Evolutionary conservation across 306 rosid species (phyloP).

Genomic region (Dalbergia cochinchinensis): DNA sequence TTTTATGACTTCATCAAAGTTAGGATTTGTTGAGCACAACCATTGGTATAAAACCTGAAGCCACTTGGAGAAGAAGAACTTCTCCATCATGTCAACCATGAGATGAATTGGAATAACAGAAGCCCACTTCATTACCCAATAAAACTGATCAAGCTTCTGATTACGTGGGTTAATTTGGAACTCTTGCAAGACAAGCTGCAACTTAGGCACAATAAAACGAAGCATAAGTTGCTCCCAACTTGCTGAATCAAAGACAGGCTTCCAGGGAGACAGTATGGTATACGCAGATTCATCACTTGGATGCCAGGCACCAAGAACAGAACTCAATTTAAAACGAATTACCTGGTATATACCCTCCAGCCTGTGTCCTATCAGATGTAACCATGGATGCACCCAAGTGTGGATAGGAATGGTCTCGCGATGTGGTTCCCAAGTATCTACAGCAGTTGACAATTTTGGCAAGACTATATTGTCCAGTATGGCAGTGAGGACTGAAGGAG

Average conservation of each 20-base stretch:
- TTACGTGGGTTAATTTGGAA: slow-evolving; percentile 87
- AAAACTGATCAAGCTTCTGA: slow-evolving; percentile 87
- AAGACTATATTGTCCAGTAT: slow-evolving; percentile 75
- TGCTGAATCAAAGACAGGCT: slow-evolving; percentile 75
- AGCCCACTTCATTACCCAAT: slow-evolving; percentile 93
- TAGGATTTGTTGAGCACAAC: slow-evolving; percentile 83
- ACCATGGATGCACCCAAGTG: slow-evolving; percentile 97
- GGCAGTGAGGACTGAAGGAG: slow-evolving; percentile 66
- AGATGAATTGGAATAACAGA: slow-evolving; percentile 79
- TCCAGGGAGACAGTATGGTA: slow-evolving; percentile 91
- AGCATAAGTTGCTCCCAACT: slow-evolving; percentile 96
- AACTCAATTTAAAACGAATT: slow-evolving; percentile 83
- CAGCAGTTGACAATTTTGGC: slow-evolving; percentile 86
- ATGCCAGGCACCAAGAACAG: slow-evolving; percentile 95
- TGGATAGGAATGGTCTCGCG: slow-evolving; percentile 92
- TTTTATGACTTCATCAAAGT: slow-evolving; percentile 83
- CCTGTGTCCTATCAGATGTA: slow-evolving; percentile 81
- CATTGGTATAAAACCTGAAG: slow-evolving; percentile 85
- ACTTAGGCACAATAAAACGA: slow-evolving; percentile 85
- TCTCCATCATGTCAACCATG: slow-evolving; percentile 91
- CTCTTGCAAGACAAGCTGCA: slow-evolving; percentile 87
- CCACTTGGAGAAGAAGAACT: slow-evolving; percentile 86
- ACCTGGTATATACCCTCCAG: slow-evolving; percentile 79
- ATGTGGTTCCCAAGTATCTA: slow-evolving; percentile 91
- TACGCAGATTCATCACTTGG: slow-evolving; percentile 89